Evolutionary conservation across 495 filamentous ascomycete species (phyloP), one percentile per base, ranked within the genome.

Genomic region (Penicillium robsamsonii): DNA sequence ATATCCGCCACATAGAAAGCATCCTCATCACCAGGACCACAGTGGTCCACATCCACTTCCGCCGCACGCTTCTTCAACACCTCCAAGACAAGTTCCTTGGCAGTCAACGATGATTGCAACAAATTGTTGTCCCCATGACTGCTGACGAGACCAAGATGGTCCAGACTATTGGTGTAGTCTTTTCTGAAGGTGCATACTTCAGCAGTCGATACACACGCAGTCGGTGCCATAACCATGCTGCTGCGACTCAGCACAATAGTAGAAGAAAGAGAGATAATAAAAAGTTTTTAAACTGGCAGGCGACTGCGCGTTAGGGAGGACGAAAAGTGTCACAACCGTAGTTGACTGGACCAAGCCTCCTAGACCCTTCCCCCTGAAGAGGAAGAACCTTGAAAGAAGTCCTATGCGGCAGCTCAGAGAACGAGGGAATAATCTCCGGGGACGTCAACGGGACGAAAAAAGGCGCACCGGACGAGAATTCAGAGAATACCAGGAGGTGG

Each of bases 1-100:
- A 99, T 86, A 76, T 99, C 94, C 60, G 89, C 92, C 57, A 99
- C 95, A 72, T 96, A 97, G 73, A 97, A 99, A 30, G 94, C 85
- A 79, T 97, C 94, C 74, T 97, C 94, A 55, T 90, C 92, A 54
- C 95, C 95, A 30, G 90, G 81, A 48, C 87, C 89, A 72, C 95
- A 97, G 55, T 73, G 75, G 62, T 97, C 89, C 55, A 87, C 84
- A 79, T 98, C 84, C 61, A 97, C 86, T 59, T 73, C 82, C 56
- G 89, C 82, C 50, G 96, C 86, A 55, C 89, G 91, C 60, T 85
- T 82, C 77, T 88, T 89, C 65, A 97, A 77, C 63, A 91, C 85
- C 61, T 90, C 79, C 60, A 87, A 81, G 66, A 97, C 88, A 75
- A 96, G 61, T 31, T 74, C 69, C 66, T 79, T 80, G 65, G 76